Conservation (phyloP, 2,329 filamentous ascomycete species). For the Fusarium sp. region DNA sequence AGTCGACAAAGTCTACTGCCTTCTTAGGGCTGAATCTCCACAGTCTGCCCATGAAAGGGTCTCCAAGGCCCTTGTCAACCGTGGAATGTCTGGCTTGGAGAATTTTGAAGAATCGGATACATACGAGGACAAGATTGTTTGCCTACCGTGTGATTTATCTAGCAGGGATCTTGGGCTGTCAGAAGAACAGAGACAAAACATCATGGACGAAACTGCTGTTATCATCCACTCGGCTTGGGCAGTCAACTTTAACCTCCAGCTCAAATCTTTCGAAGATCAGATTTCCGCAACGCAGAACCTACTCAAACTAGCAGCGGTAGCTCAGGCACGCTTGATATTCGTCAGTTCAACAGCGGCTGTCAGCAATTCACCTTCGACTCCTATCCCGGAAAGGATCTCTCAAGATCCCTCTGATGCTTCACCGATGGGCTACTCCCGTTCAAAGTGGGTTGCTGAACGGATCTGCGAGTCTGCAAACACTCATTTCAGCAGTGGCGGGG, state of each 20-base stretch:
- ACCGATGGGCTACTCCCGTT: constrained; percentile 58
- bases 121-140: constrained; percentile 19
- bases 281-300: constrained; percentile 60
- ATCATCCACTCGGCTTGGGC: constrained; percentile 66
- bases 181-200: not conserved
- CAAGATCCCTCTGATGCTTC: constrained; percentile 39
- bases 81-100: constrained; percentile 9
- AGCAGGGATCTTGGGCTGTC: constrained; percentile 16
- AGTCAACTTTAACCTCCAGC: constrained; percentile 67
- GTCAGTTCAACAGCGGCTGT: constrained; percentile 64
- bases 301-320: constrained; percentile 49
- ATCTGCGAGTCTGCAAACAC: constrained; percentile 53
- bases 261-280: constrained; percentile 63
- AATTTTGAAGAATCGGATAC: not conserved
- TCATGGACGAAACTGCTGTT: not conserved
- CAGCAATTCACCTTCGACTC: constrained; percentile 45
- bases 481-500: constrained; percentile 6
- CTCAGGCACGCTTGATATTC: constrained; percentile 56
- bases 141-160: constrained; percentile 29
- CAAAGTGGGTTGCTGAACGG: constrained; percentile 56
- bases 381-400: constrained; percentile 49
- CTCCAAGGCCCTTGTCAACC: constrained; percentile 21
- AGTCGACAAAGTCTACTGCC: constrained; percentile 31
- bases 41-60: constrained; percentile 14
- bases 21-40: constrained; percentile 57